Conservation (phyloP, 371 early-diverging fungal genomes). For the Apophysomyces elegans region DNA sequence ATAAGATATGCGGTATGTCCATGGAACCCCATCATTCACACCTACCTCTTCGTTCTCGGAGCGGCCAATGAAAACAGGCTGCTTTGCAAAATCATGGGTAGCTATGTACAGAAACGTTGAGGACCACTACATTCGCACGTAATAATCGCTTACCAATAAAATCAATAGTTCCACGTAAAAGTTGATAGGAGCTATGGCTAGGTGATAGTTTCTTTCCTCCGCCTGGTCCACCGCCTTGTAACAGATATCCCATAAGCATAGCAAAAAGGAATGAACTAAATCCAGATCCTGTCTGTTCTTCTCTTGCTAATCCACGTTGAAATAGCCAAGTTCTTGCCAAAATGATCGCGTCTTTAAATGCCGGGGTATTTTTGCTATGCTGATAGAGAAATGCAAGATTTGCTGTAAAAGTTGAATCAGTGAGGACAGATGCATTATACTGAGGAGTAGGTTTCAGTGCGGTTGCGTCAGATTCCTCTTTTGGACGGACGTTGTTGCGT, state of each 20-base stretch:
- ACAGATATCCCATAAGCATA: slow-evolving; percentile 86
- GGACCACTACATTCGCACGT: background rate
- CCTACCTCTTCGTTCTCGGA: slow-evolving; percentile 37
- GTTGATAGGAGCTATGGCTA: slow-evolving; percentile 84
- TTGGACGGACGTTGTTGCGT: slow-evolving; percentile 81
- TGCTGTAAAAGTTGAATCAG: slow-evolving; percentile 73
- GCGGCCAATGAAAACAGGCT: slow-evolving; percentile 74
- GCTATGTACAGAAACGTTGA: slow-evolving; percentile 32
- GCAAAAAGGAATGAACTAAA: slow-evolving; percentile 81
- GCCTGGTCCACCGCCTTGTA: slow-evolving; percentile 68
- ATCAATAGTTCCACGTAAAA: slow-evolving; percentile 84
- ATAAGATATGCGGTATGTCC: background rate
- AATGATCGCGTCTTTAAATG: slow-evolving; percentile 79
- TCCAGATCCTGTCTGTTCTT: slow-evolving; percentile 32
- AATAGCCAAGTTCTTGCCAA: slow-evolving; percentile 85
- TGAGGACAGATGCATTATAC: slow-evolving; percentile 86
- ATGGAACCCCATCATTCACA: background rate
- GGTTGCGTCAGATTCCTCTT: slow-evolving; percentile 20
- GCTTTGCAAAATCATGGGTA: slow-evolving; percentile 71
- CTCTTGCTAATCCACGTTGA: slow-evolving; percentile 68
- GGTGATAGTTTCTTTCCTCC: slow-evolving; percentile 67
- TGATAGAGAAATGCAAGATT: slow-evolving; percentile 83
- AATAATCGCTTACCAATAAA: slow-evolving; percentile 59
- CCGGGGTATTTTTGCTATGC: slow-evolving; percentile 70
- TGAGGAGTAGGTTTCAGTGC: slow-evolving; percentile 77